Evolutionary conservation across 495 filamentous ascomycete genomes (phyloP).

Genomic region (Chaetomium cochliodes): DNA sequence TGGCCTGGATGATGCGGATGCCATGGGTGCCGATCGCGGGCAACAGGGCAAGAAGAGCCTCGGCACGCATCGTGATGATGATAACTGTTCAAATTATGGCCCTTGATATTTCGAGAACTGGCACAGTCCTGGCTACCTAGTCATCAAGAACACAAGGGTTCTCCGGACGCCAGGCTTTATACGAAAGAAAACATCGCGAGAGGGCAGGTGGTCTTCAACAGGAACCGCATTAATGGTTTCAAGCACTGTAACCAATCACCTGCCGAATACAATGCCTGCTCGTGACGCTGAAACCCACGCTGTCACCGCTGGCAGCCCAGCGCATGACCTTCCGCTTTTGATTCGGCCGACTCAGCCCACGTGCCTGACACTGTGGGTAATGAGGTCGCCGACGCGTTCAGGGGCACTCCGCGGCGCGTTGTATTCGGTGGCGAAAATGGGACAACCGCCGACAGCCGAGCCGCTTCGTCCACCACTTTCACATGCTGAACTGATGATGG

Average conservation of each 20-base stretch:
- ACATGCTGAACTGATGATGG: background rate
- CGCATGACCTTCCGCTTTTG: constrained; percentile 8
- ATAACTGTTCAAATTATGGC: background rate
- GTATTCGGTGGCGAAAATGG: constrained; percentile 8
- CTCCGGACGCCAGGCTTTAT: background rate
- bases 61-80: constrained; percentile 4
- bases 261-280: no score
- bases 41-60: constrained; percentile 17
- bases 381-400: background rate
- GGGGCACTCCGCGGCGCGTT: background rate
- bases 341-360: constrained; percentile 12
- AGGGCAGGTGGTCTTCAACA: background rate
- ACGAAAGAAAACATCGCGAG: background rate
- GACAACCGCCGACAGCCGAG: background rate
- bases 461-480: background rate
- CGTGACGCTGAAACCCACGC: background rate
- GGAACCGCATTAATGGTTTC: background rate
- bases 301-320: background rate
- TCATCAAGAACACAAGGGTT: background rate
- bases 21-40: constrained; percentile 15
- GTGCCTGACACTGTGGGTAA: constrained; percentile 3
- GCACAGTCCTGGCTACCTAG: background rate
- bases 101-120: background rate
- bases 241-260: constrained; percentile 7
- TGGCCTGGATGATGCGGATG: constrained; percentile 61